Base-by-base conservation (phyloP, 176 grass and related monocot species). In the sorghum (Sorghum bicolor) region DNA sequence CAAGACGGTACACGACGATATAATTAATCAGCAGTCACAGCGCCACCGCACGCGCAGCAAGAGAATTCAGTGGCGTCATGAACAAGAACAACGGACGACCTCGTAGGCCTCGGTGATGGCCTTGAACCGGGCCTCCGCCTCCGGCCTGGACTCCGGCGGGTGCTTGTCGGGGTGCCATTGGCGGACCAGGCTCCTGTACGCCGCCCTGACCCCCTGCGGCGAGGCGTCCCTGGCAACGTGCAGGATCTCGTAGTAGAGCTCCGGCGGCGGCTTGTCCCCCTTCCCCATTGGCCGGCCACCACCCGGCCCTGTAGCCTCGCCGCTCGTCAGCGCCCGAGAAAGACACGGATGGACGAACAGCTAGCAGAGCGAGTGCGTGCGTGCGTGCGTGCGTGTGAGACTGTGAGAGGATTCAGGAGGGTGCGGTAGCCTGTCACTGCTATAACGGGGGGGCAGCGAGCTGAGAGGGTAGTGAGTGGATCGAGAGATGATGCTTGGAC, bases 91-190 rank as follows among this genome's bases (percentile, higher is more conserved):
- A 50, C 47, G 47, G 47, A 97, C 94, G 47, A 97, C 94, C 94
- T 97, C 92, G 67, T 92, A 97, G 9, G 94, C 94, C 34, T 94
- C 74, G 57, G 90, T 91, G 86, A 97, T 97, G 85, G 86, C 86
- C 83, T 94, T 97, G 87, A 97, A 97, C 3, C 70, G 80, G 0
- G 92, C 84, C 81, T 97, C 92, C 12, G 92, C 94, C 29, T 89
- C 74, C n/a, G 81, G 47, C 83, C 84, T 90, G 70, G 94, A 87
- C 44, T 87, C 86, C 40, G 92, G 83, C 47, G 92, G 94, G 88
- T 94, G 94, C 83, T 92, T 97, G 88, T 97, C 94, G 31, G 94
- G 94, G 83, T 97, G 94, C 92, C 94, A 97, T 74, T 92, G 94
- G 41, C 87, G 86, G 5, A 57, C 92, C 34, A 98, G 86, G 16